Percentiles rank a stretch among this genome's conserved stretches.
These are phyloP conservation scores for Sclerotinia trifoliorum DNA, from an alignment of 2,329 filamentous ascomycete species.

Conservation along the genomic window DNA sequence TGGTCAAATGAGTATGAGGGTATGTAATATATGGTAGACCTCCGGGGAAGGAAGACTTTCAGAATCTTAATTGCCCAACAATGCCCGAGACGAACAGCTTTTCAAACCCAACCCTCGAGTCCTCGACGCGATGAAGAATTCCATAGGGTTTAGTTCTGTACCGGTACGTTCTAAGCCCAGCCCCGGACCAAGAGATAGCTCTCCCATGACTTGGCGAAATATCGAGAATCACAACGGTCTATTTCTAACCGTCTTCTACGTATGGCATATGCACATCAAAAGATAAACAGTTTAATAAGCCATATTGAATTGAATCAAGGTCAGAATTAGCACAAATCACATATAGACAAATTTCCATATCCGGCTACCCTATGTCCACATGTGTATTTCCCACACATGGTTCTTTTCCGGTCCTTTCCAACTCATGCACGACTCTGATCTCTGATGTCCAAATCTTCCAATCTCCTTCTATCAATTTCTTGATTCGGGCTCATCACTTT, in stretches of 20 bases:
- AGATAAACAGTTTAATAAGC: background rate
- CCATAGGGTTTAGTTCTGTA: background rate
- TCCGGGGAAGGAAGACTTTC: too few species aligned
- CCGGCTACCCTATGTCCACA: too few species aligned
- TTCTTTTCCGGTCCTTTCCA: background rate
- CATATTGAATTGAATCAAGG: background rate
- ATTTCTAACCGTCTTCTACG: too few species aligned
- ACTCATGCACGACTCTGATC: background rate
- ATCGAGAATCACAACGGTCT: background rate
- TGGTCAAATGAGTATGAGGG: conserved; percentile 4
- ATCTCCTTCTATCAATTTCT: background rate
- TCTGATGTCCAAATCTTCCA: conserved; percentile 2
- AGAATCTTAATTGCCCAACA: background rate
- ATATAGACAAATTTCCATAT: background rate
- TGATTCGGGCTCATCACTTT: conserved; percentile 2
- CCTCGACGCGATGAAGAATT: background rate
- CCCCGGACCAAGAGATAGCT: background rate
- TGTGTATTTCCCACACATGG: too few species aligned
- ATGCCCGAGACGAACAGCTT: background rate
- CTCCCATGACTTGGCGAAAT: background rate
- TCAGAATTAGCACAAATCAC: background rate
- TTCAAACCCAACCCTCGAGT: too few species aligned
- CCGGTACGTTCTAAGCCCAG: background rate
- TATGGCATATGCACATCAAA: background rate
- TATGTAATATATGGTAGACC: too few species aligned